Percentiles rank a stretch among this genome's conserved stretches.
These are phyloP conservation scores for Phytopythium delawarense DNA, from an alignment of 352 stramenopile species.

Conservation along the genomic window DNA sequence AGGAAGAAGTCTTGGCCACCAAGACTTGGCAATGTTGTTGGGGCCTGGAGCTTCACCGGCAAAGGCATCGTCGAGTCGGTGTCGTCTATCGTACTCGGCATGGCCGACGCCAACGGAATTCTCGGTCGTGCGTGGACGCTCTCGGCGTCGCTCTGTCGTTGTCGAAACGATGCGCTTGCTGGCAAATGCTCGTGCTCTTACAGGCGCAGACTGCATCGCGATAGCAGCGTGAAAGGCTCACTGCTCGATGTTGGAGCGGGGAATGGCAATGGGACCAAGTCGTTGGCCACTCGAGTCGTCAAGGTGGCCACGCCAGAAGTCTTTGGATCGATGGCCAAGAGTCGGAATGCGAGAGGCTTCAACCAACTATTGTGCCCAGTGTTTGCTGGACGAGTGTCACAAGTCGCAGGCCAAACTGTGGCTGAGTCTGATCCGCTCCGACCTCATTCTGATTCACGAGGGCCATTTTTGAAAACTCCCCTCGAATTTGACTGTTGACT, in stretches of 20 bases:
- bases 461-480: not conserved
- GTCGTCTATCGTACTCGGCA: conserved; percentile 55
- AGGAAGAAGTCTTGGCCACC: too few relatives aligned
- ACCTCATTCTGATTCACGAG: not conserved
- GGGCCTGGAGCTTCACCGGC: conserved; percentile 61
- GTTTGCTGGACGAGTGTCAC: too few relatives aligned
- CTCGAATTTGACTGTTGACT: not conserved
- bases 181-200: conserved; percentile 86
- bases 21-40: not conserved
- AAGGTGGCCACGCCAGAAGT: conserved; percentile 18
- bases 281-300: conserved; percentile 67
- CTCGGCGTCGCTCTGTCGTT: not conserved
- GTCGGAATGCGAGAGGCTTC: conserved; percentile 69
- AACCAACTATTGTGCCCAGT: conserved; percentile 27
- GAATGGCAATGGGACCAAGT: conserved; percentile 80
- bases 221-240: conserved; percentile 38
- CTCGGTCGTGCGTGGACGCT: conserved; percentile 50
- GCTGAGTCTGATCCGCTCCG: too few relatives aligned
- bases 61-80: conserved; percentile 61
- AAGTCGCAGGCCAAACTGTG: too few relatives aligned
- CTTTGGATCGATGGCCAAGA: conserved; percentile 1
- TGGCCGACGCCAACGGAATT: conserved; percentile 79
- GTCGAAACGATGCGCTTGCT: not conserved
- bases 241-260: conserved; percentile 80
- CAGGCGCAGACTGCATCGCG: conserved; percentile 52